Percentiles rank a stretch among this genome's conserved stretches.
phyloP scores from a whole-genome alignment of 495 filamentous ascomycete genomes.

The Barbatosphaeria neglecta region DNA sequence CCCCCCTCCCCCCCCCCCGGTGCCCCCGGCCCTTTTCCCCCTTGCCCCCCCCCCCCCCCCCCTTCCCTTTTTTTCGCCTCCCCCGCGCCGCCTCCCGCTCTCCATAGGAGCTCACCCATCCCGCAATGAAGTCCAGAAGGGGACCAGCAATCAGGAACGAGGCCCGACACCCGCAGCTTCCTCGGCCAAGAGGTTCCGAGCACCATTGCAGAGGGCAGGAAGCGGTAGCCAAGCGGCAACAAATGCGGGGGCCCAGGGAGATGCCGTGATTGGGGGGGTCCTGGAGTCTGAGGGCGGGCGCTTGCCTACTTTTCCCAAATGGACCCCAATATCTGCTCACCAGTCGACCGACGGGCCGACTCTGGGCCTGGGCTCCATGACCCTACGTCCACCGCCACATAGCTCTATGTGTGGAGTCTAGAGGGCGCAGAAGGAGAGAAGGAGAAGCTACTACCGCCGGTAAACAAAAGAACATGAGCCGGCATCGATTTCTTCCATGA shows the following conservation, averaged over 20 bases:
- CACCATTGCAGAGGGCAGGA: constrained; percentile 18
- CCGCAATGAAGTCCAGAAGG: constrained; percentile 1
- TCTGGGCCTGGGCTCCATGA: constrained; percentile 12
- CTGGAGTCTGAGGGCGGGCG: constrained; percentile 13
- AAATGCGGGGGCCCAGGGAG: constrained; percentile 26
- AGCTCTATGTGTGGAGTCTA: too few relatives aligned
- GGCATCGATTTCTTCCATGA: constrained; percentile 13
- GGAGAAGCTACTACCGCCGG: constrained; percentile 3
- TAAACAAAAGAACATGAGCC: constrained; percentile 13
- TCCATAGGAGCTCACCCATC: too few relatives aligned
- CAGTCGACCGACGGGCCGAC: constrained; percentile 13
- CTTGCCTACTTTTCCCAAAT: constrained; percentile 22
- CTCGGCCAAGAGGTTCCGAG: constrained; percentile 36
- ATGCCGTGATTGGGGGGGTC: constrained; percentile 20
- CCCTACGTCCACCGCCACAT: constrained; percentile 4
- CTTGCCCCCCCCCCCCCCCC: too few relatives aligned
- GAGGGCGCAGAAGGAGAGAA: too few relatives aligned
- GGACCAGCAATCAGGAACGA: constrained; percentile 35
- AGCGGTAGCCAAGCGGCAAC: constrained; percentile 19
- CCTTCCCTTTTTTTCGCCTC: too few relatives aligned
- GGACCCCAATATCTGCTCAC: constrained; percentile 25
- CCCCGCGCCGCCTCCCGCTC: too few relatives aligned
- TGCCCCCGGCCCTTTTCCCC: too few relatives aligned
- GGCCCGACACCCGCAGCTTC: constrained; percentile 27
- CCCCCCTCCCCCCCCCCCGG: too few relatives aligned